Conservation (phyloP, 2,329 filamentous ascomycete genomes). For the Colletotrichum nymphaeae region DNA sequence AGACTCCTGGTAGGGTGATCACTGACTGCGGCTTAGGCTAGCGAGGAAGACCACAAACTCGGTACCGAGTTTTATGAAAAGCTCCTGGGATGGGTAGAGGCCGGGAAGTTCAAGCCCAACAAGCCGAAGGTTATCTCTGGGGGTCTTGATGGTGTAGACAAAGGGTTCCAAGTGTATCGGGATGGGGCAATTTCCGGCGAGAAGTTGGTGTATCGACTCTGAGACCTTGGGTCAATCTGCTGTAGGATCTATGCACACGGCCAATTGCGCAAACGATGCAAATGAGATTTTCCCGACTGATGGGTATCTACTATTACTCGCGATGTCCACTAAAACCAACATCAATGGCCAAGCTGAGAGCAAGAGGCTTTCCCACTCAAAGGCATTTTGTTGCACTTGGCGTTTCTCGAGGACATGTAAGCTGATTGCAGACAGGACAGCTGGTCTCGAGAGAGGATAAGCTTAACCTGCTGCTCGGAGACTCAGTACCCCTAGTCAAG, state of each 20-base stretch:
- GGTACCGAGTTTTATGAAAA: slow-evolving; percentile 49
- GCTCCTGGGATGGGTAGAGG: slow-evolving; percentile 46
- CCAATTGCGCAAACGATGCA: no score
- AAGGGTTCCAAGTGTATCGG: slow-evolving; percentile 51
- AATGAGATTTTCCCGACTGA: no score
- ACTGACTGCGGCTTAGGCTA: slow-evolving; percentile 39
- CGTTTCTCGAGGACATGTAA: neutral
- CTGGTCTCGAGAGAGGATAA: neutral
- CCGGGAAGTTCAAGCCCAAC: slow-evolving; percentile 49
- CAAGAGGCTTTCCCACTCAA: neutral
- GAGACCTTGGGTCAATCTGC: neutral
- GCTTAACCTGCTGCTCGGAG: neutral
- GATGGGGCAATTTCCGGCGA: slow-evolving; percentile 51
- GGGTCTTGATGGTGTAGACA: slow-evolving; percentile 45
- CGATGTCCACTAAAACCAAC: neutral
- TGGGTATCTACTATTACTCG: no score
- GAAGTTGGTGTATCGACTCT: slow-evolving; percentile 53
- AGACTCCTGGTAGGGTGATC: neutral
- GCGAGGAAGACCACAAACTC: slow-evolving; percentile 49
- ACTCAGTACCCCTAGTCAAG: neutral
- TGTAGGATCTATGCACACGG: no score
- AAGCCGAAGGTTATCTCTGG: slow-evolving; percentile 41
- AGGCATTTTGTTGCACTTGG: neutral
- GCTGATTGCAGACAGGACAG: neutral
- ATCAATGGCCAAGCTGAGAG: neutral